Evolutionary conservation across 1,139 yeast genomes (phyloP), one percentile per base, ranked within the genome.

Genomic region (Yamadazyma blattariae): DNA sequence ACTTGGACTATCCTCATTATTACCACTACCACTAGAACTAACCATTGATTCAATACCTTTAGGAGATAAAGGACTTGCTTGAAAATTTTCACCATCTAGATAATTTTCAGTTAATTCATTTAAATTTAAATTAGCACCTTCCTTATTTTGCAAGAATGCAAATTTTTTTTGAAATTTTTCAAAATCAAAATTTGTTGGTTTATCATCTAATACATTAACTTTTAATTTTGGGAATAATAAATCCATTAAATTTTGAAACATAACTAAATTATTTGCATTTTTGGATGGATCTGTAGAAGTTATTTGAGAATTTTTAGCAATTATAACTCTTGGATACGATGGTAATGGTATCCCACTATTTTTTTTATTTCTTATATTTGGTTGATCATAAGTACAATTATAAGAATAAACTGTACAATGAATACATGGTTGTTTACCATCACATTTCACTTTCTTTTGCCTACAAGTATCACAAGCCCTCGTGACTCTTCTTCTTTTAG

Each of bases 381-480:
- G 92, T 51, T 82, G 84, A 50, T 81, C 82, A 51, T 82, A 79
- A 15, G 79, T 70, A 56, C 92, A 84, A 40, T 72, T 61, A 57
- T 83, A 86, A 8, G 88, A 80, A 58, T 88, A 89, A 2, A 88
- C 96, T 0, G 96, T 85, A 54, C 96, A 87, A 55, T 85, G 94
- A 32, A 82, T 81, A 59, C 96, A 88, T 1, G 95, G 95, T 48
- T 80, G 81, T 52, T 79, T 78, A 12, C 96, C 96, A 45, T 87
- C 94, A 59, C 96, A 88, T 52, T 84, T 84, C 48, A 87, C 90
- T 58, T 88, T 88, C 56, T 85, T 82, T 56, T 77, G 71, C 50
- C 82, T 62, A 57, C 94, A 88, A 40, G 79, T 79, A 50, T 84
- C 92, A 57, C 96, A 88, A 2, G 96, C 96, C 36, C 92, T 65